These are phyloP conservation scores for Berkeleyomyces basicola DNA, from an alignment of 2,329 filamentous ascomycete species.

Conservation along the genomic window DNA sequence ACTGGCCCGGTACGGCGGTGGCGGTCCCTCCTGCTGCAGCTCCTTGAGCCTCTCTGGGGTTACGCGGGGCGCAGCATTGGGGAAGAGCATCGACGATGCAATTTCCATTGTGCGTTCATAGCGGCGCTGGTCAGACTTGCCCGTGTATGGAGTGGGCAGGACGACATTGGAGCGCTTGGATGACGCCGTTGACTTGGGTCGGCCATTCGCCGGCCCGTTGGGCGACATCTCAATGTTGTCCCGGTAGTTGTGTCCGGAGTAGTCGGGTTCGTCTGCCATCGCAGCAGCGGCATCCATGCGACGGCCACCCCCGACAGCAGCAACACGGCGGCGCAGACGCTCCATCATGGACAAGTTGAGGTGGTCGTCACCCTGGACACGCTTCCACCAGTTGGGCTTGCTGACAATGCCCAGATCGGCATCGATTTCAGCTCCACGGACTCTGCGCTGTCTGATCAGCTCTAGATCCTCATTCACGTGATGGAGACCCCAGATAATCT, in stretches of 20 bases:
- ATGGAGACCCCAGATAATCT: constrained; percentile 39
- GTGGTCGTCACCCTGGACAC: constrained; percentile 30
- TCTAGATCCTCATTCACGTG: constrained; percentile 54
- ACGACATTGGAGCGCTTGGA: background rate
- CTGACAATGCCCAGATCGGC: constrained; percentile 42
- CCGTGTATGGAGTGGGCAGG: constrained; percentile 22
- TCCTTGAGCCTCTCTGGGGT: constrained; percentile 23
- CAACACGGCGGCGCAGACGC: constrained; percentile 36
- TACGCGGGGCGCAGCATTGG: constrained; percentile 21
- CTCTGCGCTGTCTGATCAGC: constrained; percentile 45
- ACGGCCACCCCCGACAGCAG: constrained; percentile 34
- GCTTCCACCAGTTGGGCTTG: constrained; percentile 52
- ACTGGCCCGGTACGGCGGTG: constrained; percentile 26
- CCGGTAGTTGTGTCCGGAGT: background rate
- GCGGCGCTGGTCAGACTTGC: constrained; percentile 29
- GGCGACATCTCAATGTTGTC: constrained; percentile 12
- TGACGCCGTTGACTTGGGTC: background rate
- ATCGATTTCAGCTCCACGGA: constrained; percentile 38
- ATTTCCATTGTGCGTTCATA: constrained; percentile 28
- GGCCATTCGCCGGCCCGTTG: background rate
- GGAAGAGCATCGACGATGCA: constrained; percentile 34
- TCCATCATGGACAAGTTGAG: constrained; percentile 31
- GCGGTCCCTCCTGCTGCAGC: constrained; percentile 28
- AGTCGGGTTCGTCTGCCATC: constrained; percentile 16
- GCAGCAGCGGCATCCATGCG: constrained; percentile 24